Evolutionary conservation across 495 filamentous ascomycete species (phyloP).

Genomic region (Aspergillus sclerotioniger): DNA sequence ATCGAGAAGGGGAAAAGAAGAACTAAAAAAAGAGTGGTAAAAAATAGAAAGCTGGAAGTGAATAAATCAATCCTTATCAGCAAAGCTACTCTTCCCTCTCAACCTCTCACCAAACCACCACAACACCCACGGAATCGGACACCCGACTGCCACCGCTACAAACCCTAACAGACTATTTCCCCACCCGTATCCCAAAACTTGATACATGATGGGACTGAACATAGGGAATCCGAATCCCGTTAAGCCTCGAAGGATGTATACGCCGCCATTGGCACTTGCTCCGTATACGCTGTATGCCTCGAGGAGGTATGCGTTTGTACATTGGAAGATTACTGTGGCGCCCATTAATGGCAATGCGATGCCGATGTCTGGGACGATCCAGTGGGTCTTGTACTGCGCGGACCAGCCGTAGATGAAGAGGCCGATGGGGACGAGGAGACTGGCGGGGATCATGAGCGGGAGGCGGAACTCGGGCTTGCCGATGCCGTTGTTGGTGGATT

Average conservation of each 20-base stretch:
- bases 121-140: constrained; percentile 12
- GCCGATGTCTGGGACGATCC: constrained; percentile 49
- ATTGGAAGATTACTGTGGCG: constrained; percentile 19
- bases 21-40: neutral
- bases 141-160: constrained; percentile 8
- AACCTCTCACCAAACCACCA: constrained; percentile 14
- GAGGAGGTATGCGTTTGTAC: constrained; percentile 15
- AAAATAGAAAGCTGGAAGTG: neutral
- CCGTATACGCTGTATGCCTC: constrained; percentile 16
- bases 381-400: constrained; percentile 31
- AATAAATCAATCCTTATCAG: neutral
- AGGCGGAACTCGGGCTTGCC: constrained; percentile 15
- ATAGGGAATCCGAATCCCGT: constrained; percentile 17
- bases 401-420: constrained; percentile 21
- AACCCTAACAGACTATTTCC: constrained; percentile 16
- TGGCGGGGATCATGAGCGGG: constrained; percentile 17
- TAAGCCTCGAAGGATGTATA: constrained; percentile 14
- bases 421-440: constrained; percentile 15
- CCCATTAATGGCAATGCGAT: constrained; percentile 49
- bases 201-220: constrained; percentile 13
- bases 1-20: too few species aligned
- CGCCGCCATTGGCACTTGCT: constrained; percentile 15
- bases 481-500: neutral
- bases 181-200: constrained; percentile 15
- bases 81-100: constrained; percentile 8